phyloP scores from a whole-genome alignment of 371 early-diverging fungal genomes.

The Apophysomyces ossiformis region DNA sequence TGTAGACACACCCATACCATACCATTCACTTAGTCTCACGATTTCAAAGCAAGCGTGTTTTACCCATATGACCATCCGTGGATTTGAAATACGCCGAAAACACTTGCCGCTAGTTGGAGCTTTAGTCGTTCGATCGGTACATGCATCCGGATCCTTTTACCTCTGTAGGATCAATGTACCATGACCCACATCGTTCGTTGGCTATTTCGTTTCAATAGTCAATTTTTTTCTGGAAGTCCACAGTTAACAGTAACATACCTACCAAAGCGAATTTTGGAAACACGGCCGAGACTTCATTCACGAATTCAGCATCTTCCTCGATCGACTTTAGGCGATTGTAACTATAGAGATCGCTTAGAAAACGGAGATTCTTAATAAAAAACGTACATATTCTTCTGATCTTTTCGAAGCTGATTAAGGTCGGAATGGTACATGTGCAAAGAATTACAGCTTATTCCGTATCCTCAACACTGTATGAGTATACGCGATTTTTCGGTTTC shows the following conservation, averaged over 20 bases:
- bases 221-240: not conserved
- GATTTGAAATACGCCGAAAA: conserved; percentile 88
- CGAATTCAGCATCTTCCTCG: conserved; percentile 76
- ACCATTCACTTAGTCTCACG: not conserved
- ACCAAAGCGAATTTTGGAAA: conserved; percentile 68
- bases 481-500: no score
- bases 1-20: not conserved
- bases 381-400: conserved; percentile 48
- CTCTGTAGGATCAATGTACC: conserved; percentile 76
- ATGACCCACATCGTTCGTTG: conserved; percentile 84
- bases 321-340: conserved; percentile 84
- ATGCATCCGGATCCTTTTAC: conserved; percentile 30
- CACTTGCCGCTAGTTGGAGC: conserved; percentile 45
- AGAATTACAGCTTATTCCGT: no score
- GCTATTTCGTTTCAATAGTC: conserved; percentile 32
- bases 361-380: not conserved
- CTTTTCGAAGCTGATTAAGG: conserved; percentile 44
- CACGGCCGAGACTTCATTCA: conserved; percentile 56
- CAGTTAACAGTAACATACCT: conserved; percentile 39
- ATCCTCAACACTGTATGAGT: no score
- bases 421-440: conserved; percentile 22
- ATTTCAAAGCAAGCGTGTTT: conserved; percentile 11
- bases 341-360: conserved; percentile 35
- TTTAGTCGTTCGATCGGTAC: not conserved
- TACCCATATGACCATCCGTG: conserved; percentile 87